phyloP scores from a whole-genome alignment of 129 eudicot genomes.

The Deinandra increscens region DNA sequence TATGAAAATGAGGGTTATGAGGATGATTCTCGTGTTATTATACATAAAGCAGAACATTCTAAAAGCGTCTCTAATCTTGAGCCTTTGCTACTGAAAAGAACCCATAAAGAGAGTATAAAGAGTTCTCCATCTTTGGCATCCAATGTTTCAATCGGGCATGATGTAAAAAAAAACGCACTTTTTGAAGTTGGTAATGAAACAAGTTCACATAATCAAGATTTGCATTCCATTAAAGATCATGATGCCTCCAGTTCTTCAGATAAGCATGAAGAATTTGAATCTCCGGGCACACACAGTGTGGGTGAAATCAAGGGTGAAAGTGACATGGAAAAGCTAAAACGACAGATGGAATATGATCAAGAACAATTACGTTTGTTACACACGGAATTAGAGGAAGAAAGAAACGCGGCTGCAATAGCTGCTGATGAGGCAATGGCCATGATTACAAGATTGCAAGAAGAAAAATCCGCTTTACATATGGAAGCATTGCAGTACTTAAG shows the following conservation, averaged over 20 bases:
- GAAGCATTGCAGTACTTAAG: slow-evolving; percentile 80
- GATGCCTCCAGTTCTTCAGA: slow-evolving; percentile 25
- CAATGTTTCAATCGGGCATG: slow-evolving; percentile 21
- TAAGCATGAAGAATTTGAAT: slow-evolving; percentile 34
- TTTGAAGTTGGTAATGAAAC: slow-evolving; percentile 31
- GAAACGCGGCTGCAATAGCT: slow-evolving; percentile 76
- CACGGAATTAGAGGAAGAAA: slow-evolving; percentile 82
- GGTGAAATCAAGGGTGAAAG: slow-evolving; percentile 63
- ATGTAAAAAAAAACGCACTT: slow-evolving; percentile 24
- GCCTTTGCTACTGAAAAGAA: slow-evolving; percentile 21
- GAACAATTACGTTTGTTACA: slow-evolving; percentile 39
- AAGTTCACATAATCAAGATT: slow-evolving; percentile 2
- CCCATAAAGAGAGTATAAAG: slow-evolving; percentile 22
- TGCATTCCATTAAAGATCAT: slow-evolving; percentile 12
- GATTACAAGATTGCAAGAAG: slow-evolving; percentile 94
- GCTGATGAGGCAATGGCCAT: slow-evolving; percentile 94
- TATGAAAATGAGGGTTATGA: slow-evolving; percentile 18
- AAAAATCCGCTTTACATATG: slow-evolving; percentile 82
- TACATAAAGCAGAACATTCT: slow-evolving; percentile 22
- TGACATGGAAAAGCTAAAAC: slow-evolving; percentile 49
- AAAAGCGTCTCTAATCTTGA: slow-evolving; percentile 24
- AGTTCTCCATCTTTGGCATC: slow-evolving; percentile 27
- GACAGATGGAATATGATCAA: slow-evolving; percentile 51
- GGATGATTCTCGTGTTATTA: slow-evolving; percentile 4
- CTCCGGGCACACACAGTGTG: slow-evolving; percentile 29